Base-by-base conservation (phyloP, 768 basidiomycete genomes). In the Podaxis pistillaris region DNA sequence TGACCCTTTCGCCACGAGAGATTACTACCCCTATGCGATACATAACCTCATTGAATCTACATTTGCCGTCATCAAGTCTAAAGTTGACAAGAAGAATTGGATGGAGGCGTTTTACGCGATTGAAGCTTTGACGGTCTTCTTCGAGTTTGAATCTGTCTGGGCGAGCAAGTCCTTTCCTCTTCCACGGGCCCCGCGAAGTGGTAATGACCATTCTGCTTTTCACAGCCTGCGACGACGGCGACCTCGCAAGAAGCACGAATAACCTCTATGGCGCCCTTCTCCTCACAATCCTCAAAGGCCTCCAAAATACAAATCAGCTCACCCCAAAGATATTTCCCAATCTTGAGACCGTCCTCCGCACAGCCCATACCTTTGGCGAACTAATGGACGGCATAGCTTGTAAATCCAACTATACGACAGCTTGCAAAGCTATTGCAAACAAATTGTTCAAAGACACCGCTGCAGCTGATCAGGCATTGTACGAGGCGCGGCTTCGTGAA, bases 401-500 rank as follows among this genome's bases (percentile, higher is more conserved):
- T 60, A 51, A 65, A 28, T 68, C 67, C 11, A 46, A 63, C 8
- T 80, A 77, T 63, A 60, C 63, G 44, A 26, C 63, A 3, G 69
- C 78, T 28, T 76, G 75, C 69, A 76, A 73, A 50, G 73, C 71
- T 17, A 71, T 78, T 28, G 77, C 75, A 9, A 60, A 70, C 41
- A 65, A 73, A 41, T 57, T 78, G 28, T 74, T 75, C 64, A 66
- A 68, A 52, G 60, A 66, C 15, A 77, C 73, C 41, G 55, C 74
- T 2, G 54, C 69, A n/a, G 73, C 67, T 26, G 69, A 74, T 28
- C 49, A 68, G 11, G 67, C 66, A 8, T 52, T 70, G 8, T 75
- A 78, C 51, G 68, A 74, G 36, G 70, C 70, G 6, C 72, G 71
- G 24, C 63, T 74, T 5, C 66, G 71, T 13, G 76, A 74, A 59